These are phyloP conservation scores for Coelastrella sp. DNA, from an alignment of 139 green algal species.

Conservation along the genomic window DNA sequence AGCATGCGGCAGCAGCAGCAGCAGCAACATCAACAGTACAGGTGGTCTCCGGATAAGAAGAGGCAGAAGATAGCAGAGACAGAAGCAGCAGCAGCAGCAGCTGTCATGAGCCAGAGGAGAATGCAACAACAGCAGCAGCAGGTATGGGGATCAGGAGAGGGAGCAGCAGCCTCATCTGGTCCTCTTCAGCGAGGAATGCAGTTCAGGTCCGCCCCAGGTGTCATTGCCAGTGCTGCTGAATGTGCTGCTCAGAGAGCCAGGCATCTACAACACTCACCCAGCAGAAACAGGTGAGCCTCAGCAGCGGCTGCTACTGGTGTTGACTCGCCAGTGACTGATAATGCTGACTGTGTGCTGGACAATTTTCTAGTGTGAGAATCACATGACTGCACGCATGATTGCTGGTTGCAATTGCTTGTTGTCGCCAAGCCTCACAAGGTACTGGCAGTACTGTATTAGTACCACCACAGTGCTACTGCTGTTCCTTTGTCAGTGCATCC, in stretches of 20 bases:
- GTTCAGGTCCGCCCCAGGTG: constrained; percentile 9
- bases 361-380: too few species aligned
- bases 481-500: too few species aligned
- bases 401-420: too few species aligned
- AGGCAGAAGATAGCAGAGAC: neutral
- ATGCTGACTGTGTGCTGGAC: too few species aligned
- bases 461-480: too few species aligned
- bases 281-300: neutral
- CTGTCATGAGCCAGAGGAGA: too few species aligned
- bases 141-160: too few species aligned
- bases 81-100: neutral
- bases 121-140: neutral
- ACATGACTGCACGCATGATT: too few species aligned
- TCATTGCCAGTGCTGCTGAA: neutral
- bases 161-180: neutral
- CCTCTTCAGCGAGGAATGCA: neutral
- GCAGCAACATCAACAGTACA: neutral
- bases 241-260: neutral
- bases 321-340: too few species aligned
- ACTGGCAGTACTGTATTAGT: too few species aligned
- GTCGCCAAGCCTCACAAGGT: too few species aligned
- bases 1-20: neutral
- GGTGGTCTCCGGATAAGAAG: neutral
- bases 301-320: too few species aligned
- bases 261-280: neutral